Percentiles rank a stretch among this genome's conserved stretches.
These are phyloP conservation scores for Phytopythium kandeliae DNA, from an alignment of 352 stramenopile genomes.

Conservation along the genomic window DNA sequence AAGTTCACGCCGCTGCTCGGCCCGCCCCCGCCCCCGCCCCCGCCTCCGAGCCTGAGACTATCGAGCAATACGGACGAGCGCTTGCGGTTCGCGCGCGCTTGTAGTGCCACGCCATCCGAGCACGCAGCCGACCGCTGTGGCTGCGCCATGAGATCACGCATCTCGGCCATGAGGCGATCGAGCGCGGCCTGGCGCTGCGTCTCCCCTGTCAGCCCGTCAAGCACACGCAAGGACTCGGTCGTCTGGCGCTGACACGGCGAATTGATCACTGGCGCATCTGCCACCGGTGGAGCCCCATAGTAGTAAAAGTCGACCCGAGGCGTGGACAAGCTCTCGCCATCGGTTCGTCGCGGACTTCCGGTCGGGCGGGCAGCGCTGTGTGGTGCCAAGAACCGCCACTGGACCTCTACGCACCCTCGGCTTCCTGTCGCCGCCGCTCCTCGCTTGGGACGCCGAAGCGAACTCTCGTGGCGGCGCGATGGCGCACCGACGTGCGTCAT, in stretches of 20 bases:
- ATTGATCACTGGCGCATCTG: too few relatives aligned
- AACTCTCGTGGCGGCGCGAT: constrained; percentile 14
- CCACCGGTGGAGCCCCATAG: not conserved
- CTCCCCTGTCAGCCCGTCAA: constrained; percentile 48
- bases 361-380: not conserved
- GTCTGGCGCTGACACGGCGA: not conserved
- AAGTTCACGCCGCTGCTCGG: constrained; percentile 4
- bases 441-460: constrained; percentile 22
- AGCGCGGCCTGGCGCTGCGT: constrained; percentile 59
- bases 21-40: too few relatives aligned
- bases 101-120: not conserved
- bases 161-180: constrained; percentile 57
- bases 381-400: constrained; percentile 46
- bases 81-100: not conserved
- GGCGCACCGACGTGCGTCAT: constrained; percentile 15
- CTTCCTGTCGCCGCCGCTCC: constrained; percentile 12
- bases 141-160: constrained; percentile 31
- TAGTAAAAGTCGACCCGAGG: not conserved
- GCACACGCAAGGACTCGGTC: not conserved
- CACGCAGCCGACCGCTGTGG: constrained; percentile 6
- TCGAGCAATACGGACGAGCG: not conserved
- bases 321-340: not conserved
- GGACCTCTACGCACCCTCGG: constrained; percentile 34
- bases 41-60: not conserved
- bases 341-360: not conserved